Percentiles rank a stretch among this genome's conserved stretches.
phyloP scores from a whole-genome alignment of 1,139 yeast species.

The Saccharomycopsis crataegensis region DNA sequence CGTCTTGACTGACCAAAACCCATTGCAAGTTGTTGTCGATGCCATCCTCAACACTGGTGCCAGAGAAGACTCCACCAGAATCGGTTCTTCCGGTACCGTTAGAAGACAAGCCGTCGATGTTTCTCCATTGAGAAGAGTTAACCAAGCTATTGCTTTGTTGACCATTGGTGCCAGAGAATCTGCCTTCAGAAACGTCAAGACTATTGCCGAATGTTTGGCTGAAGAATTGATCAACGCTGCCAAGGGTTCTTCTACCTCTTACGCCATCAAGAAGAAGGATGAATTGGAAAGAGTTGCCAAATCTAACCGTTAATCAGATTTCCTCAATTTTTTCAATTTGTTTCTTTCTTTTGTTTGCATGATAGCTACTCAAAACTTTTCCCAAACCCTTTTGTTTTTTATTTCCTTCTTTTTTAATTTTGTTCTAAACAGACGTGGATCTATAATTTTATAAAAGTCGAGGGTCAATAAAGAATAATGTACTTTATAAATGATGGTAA shows the following conservation, averaged over 20 bases:
- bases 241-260: constrained; percentile 99
- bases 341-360: constrained; percentile 1
- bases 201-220: constrained; percentile 99
- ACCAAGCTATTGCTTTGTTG: constrained; percentile 97
- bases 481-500: background rate
- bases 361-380: too few species aligned
- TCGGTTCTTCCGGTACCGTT: constrained; percentile 99
- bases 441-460: constrained; percentile 1
- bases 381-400: too few species aligned
- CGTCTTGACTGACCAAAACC: constrained; percentile 99
- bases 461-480: background rate
- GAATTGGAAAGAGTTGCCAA: constrained; percentile 99
- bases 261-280: constrained; percentile 99
- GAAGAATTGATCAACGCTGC: constrained; percentile 99
- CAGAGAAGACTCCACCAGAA: constrained; percentile 99
- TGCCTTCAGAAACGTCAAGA: constrained; percentile 99
- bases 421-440: background rate
- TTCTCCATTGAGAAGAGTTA: constrained; percentile 99
- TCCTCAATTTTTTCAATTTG: background rate
- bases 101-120: constrained; percentile 99
- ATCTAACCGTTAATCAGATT: constrained; percentile 85
- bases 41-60: constrained; percentile 99
- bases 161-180: constrained; percentile 99
- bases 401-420: background rate
- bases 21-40: constrained; percentile 98